Conservation (phyloP, 257 asterid species). For the Osmanthus fragrans region DNA sequence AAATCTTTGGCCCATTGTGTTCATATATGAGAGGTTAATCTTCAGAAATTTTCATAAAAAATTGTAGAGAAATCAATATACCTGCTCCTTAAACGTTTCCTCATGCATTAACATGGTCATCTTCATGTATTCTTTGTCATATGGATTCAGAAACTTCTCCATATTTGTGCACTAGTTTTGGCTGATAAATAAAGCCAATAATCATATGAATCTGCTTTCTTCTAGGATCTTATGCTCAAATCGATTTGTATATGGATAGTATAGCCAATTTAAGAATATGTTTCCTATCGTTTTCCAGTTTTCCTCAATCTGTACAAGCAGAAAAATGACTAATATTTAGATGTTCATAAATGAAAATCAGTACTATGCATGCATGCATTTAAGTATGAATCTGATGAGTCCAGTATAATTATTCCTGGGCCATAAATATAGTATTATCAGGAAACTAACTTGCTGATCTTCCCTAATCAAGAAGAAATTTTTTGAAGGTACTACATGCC, state of each 20-base stretch:
- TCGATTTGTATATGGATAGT: background rate
- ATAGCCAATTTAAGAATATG: background rate
- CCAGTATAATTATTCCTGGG: background rate
- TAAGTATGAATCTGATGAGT: background rate
- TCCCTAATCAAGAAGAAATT: background rate
- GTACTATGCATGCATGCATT: background rate
- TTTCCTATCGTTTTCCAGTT: background rate
- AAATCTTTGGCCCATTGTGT: too few relatives aligned
- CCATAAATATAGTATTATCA: background rate
- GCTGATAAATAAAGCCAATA: background rate
- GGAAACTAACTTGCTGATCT: background rate
- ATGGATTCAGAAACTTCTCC: constrained; percentile 46
- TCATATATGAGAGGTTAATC: too few relatives aligned
- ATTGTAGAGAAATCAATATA: constrained; percentile 1
- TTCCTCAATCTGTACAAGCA: background rate
- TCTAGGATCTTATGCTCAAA: background rate
- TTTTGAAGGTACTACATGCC: too few relatives aligned
- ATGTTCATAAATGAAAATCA: background rate
- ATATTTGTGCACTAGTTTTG: constrained; percentile 15
- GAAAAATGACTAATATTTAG: background rate
- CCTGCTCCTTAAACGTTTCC: constrained; percentile 54
- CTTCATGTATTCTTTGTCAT: constrained; percentile 52
- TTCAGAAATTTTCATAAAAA: too few relatives aligned
- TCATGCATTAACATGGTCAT: constrained; percentile 55
- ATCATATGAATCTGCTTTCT: background rate